Evolutionary conservation across 306 rosid species (phyloP), one percentile per base, ranked within the genome.

Genomic region (Gleditsia sinensis): DNA sequence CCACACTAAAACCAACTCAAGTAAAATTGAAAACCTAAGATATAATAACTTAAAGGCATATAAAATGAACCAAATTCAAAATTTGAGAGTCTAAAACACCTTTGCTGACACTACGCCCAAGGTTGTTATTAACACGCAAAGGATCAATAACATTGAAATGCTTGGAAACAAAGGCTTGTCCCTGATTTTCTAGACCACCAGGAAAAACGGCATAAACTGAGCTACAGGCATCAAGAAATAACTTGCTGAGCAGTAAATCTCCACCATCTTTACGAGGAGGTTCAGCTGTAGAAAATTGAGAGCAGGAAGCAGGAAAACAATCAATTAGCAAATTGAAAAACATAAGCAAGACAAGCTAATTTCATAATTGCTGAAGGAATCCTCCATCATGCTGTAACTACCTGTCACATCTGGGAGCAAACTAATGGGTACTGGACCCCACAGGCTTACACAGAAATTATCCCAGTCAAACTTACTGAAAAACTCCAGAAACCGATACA

Each of bases 401-500:
- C 99, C 98, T 87, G 96, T 80, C 64, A 90, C 92, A 86, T 95
- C 98, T 59, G 99, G 99, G 42, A 95, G 99, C n/a, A 91, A 85
- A 83, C 82, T 74, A 73, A 86, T 83, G 62, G 96, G 92, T 19
- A 95, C 99, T 45, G 99, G 99, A 75, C 99, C 99, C 96, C 97
- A 87, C 42, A 95, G 81, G 78, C 99, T 95, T 67, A 95, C 96
- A 24, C 99, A 95, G 75, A 87, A 95, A 78, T 92, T 92, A 33
- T 95, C 98, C 99, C 99, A 95, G 83, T 95, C 98, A 87, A 90
- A 95, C 88, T 92, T 92, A 75, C 99, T 95, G 67, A 95, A 95
- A 43, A 95, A 95, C 89, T 90, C 99, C 59, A 95, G 83, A 78
- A 95, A 95, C 10, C 98, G 93, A 83, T 90, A 92, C 65, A 95